A percentile compares a stretch with the other conserved stretches of the same genome.
These are phyloP conservation scores for Metschnikowia shivogae DNA, from an alignment of 805 yeast genomes.

Conservation along the genomic window DNA sequence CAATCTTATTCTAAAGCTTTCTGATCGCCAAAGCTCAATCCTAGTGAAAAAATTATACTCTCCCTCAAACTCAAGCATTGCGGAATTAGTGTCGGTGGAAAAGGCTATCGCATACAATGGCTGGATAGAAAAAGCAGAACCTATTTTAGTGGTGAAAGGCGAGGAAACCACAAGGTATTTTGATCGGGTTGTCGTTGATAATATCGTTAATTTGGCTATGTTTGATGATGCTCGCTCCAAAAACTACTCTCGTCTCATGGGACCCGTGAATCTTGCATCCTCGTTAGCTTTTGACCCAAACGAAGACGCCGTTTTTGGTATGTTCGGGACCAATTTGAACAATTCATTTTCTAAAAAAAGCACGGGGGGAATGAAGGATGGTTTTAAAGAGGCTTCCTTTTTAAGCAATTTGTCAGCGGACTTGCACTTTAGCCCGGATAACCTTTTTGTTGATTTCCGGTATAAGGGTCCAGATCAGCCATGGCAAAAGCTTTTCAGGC, in stretches of 20 bases:
- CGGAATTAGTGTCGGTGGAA: conserved; percentile 3
- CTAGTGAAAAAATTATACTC: conserved; percentile 14
- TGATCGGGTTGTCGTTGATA: conserved; percentile 22
- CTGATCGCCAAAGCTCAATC: conserved; percentile 22
- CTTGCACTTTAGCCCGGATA: conserved; percentile 19
- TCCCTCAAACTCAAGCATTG: conserved; percentile 5
- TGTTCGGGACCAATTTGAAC: conserved; percentile 15
- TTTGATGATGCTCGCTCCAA: conserved; percentile 16
- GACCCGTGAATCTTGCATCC: conserved; percentile 14
- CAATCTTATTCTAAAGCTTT: conserved; percentile 15
- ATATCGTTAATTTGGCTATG: conserved; percentile 17
- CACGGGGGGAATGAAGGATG: neutral
- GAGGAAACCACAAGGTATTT: conserved; percentile 13
- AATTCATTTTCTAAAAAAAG: conserved; percentile 9
- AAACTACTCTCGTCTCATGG: conserved; percentile 17
- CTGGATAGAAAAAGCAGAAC: conserved; percentile 22
- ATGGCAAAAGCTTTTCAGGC: conserved; percentile 22
- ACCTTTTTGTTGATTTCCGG: conserved; percentile 20
- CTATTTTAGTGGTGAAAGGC: conserved; percentile 11
- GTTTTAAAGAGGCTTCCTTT: neutral
- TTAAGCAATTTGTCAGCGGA: conserved; percentile 1
- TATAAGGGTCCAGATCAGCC: conserved; percentile 24
- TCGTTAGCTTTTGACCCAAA: conserved; percentile 16
- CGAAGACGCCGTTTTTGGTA: conserved; percentile 17
- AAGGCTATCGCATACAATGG: conserved; percentile 18